Base-by-base conservation (phyloP, 192 early-diverging fungal species). In the Rhizophagus sp. region DNA sequence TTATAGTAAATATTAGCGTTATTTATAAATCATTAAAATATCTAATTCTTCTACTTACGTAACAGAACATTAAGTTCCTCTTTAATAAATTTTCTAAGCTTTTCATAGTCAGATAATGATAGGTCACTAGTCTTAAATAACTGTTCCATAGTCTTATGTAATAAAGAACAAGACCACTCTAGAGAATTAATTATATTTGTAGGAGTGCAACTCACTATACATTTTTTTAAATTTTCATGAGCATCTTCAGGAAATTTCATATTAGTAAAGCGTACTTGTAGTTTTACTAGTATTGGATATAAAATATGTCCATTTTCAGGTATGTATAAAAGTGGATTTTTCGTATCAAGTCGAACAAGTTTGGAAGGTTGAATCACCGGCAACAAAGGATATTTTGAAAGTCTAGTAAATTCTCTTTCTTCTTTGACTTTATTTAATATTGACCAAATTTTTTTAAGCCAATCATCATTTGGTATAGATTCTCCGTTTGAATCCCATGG, bases 221-320 rank as follows among this genome's bases (percentile, higher is more conserved):
- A 70, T 70, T 70, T 19, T 70, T 47, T 70, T 10, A 70, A 19
- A 4, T 70, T 24, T 44, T 44, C 6, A 10, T 70, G 15, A 70
- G 7, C 15, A n/a, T 10, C 22, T 24, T 70, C 39, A 2, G 17
- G 7, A 44, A 70, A 70, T 44, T 44, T 22, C 15, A 44, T 44
- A 41, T 41, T 70, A 39, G 68, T 70, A 70, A 70, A 70, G 22
- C 39, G 30, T 70, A n/a, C 17, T n/a, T 66, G 13, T 12, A 70
- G 36, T 9, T 44, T 44, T 10, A n/a, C 33, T 4, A 39, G n/a
- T n/a, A 70, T 70, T 11, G 68, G 33, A 41, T 34, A 17, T 30
- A 22, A 17, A 17, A 5, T 57, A 19, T 57, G 15, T 5, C 17
- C 50, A 15, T 57, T 6, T 57, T 57, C 52, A 22, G 44, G 44